Evolutionary conservation across 1,284 basidiomycete species (phyloP).

Genomic region (Malassezia brasiliensis): DNA sequence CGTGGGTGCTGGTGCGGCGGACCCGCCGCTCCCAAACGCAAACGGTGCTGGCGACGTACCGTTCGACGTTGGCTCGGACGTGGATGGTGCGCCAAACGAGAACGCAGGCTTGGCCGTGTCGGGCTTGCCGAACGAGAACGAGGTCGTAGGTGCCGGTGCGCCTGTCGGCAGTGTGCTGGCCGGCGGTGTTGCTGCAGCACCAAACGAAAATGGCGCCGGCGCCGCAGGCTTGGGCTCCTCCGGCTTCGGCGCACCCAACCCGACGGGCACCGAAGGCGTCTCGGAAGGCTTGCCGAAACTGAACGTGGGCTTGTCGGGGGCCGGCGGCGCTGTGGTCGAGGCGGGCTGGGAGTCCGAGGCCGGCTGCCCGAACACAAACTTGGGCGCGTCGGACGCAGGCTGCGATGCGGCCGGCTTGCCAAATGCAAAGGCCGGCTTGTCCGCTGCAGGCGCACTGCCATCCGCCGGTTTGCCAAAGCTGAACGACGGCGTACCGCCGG

Average conservation of each 20-base stretch:
- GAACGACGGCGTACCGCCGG: background rate
- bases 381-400: background rate
- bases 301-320: constrained; percentile 2
- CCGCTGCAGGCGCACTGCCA: background rate
- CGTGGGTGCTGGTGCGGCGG: constrained; percentile 13
- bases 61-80: background rate
- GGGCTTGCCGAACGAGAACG: constrained; percentile 17
- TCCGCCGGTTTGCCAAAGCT: constrained; percentile 4
- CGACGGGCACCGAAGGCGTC: background rate
- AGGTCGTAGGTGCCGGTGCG: constrained; percentile 9
- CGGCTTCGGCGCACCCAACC: constrained; percentile 4
- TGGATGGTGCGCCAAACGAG: background rate
- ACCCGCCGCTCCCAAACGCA: constrained; percentile 1
- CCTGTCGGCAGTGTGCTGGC: constrained; percentile 3
- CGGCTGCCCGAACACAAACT: too few species aligned
- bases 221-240: constrained; percentile 13
- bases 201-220: background rate
- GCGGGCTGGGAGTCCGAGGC: background rate
- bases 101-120: constrained; percentile 2
- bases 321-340: too few species aligned
- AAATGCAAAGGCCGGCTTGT: constrained; percentile 8
- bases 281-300: background rate
- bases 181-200: background rate
- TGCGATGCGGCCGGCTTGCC: constrained; percentile 2
- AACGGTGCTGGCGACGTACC: background rate